These are phyloP conservation scores for Toxoplasma gondii DNA, from an alignment of 169 alveolate genomes.

Conservation along the genomic window DNA sequence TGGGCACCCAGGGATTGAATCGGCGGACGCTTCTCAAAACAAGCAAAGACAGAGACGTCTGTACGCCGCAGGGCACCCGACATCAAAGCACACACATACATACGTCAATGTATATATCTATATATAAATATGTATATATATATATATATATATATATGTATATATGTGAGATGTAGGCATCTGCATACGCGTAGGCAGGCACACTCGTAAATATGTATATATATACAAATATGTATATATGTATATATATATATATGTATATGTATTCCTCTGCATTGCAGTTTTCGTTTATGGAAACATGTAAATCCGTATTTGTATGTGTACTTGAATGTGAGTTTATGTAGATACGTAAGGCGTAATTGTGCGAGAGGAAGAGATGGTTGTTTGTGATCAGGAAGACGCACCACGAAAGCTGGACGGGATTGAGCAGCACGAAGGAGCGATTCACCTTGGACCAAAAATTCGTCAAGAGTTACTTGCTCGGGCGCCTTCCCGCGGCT, in stretches of 20 bases:
- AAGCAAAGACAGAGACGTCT: no score
- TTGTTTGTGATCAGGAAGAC: constrained; percentile 76
- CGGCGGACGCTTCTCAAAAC: neutral
- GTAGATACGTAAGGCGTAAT: neutral
- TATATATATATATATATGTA: no score
- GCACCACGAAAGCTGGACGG: constrained; percentile 86
- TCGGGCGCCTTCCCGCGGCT: constrained; percentile 39
- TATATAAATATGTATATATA: neutral
- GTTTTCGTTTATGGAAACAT: no score
- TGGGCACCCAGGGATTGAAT: neutral
- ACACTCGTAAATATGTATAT: neutral
- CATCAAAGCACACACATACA: no score
- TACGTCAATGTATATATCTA: no score
- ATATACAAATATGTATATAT: neutral
- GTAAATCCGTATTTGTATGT: no score
- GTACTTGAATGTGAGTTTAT: neutral
- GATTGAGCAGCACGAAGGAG: constrained; percentile 81
- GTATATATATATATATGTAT: neutral
- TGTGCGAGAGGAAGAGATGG: neutral
- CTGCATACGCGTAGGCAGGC: neutral
- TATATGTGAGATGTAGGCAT: neutral
- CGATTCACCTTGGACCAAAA: constrained; percentile 74
- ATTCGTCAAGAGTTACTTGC: constrained; percentile 39
- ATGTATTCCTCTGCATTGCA: neutral
- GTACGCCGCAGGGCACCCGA: no score